Evolutionary conservation across 805 yeast genomes (phyloP), one percentile per base, ranked within the genome.

Genomic region (Wickerhamiella azyma): DNA sequence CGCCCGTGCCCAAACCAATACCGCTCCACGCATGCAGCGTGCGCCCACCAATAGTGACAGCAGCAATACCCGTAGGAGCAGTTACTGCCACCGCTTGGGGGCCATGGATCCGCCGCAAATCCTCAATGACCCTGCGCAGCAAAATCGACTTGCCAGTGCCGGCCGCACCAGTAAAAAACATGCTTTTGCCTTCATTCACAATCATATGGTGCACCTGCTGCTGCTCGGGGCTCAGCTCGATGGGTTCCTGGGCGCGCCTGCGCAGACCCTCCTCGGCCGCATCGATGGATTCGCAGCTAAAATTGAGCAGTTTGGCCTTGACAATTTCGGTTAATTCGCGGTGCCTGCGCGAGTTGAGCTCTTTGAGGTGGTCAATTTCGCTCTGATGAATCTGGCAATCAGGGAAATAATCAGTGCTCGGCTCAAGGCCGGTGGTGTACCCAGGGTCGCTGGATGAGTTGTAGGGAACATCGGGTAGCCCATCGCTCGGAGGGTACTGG

Each of bases 81-180:
- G 97, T 85, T 5, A 89, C 77, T 0, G 94, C 95, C 3, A 92
- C 84, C 2, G 68, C 66, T 3, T 30, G 33, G 10, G 53, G 46
- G 1, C 70, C 67, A 58, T 75, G 69, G 38, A 70, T 65, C 1
- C 54, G 50, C 16, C 63, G 62, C 42, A 85, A 63, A 24, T 70
- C 68, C 16, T 64, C 58, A 17, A 92, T 85, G 24, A 92, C 66
- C 35, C 78, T 76, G 43, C 76, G 71, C 43, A 92, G 65, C n/a
- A 92, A 66, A 3, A 92, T 81, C 1, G 98, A 89, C 59, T 92
- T 92, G 59, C 98, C 98, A 0, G 98, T 92, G 56, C 98, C 98
- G 0, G 98, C 98, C 29, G 96, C 85, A 43, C 98, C 98, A 0
- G 98, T 92, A 60, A 84, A 92, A 59, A 92, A 92, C 2, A 92